Evolutionary conservation across 495 filamentous ascomycete species (phyloP).

Genomic region (Bacidia rubella): DNA sequence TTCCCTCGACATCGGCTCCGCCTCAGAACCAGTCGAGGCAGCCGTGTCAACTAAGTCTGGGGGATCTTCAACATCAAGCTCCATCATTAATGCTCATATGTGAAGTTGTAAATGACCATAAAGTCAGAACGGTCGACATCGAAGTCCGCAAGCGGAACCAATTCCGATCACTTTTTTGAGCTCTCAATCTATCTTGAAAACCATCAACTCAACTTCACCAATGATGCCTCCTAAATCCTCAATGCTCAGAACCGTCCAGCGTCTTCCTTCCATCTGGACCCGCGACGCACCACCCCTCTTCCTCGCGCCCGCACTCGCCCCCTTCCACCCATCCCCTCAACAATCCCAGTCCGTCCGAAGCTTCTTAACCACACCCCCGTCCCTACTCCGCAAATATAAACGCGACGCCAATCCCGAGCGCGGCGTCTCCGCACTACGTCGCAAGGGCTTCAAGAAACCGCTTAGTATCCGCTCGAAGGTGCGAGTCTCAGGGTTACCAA

Average conservation of each 20-base stretch:
- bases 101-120: neutral
- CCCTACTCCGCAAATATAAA: constrained; percentile 12
- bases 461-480: constrained; percentile 34
- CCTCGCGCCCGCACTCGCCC: constrained; percentile 10
- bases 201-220: neutral
- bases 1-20: constrained; percentile 13
- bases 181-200: too few relatives aligned
- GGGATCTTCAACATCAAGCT: constrained; percentile 45
- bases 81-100: constrained; percentile 2
- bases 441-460: constrained; percentile 58
- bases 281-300: constrained; percentile 9
- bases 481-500: constrained; percentile 56
- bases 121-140: too few relatives aligned
- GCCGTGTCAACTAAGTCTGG: constrained; percentile 54
- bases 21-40: constrained; percentile 19
- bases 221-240: neutral
- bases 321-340: neutral
- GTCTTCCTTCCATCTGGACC: neutral
- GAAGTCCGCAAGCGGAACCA: neutral
- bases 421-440: constrained; percentile 65
- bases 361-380: constrained; percentile 24
- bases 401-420: constrained; percentile 55
- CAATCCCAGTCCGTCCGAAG: too few relatives aligned
- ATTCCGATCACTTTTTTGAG: neutral
- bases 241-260: neutral